phyloP scores from a whole-genome alignment of 768 basidiomycete species.

The Suillus sp. region DNA sequence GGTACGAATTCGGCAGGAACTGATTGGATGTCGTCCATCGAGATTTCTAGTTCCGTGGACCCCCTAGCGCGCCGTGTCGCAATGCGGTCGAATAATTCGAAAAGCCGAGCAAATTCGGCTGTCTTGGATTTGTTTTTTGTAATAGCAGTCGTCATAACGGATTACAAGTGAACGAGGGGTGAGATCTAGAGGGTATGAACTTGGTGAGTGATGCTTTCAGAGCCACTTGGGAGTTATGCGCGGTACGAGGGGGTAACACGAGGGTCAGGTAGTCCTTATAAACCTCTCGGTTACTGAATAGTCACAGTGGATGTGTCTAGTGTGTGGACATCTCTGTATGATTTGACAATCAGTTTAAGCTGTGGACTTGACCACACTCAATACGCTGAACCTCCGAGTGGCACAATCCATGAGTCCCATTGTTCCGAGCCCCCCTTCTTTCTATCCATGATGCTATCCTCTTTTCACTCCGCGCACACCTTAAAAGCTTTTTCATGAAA shows the following conservation, averaged over 20 bases:
- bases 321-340: neutral
- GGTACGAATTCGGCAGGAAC: slow-evolving; percentile 33
- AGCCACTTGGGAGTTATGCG: slow-evolving; percentile 3
- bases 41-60: slow-evolving; percentile 22
- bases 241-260: slow-evolving; percentile 6
- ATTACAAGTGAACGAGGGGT: slow-evolving; percentile 10
- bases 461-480: neutral
- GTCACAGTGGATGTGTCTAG: neutral
- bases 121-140: slow-evolving; percentile 40
- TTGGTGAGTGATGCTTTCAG: neutral
- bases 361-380: slow-evolving; percentile 2
- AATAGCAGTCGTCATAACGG: slow-evolving; percentile 22
- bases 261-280: slow-evolving; percentile 21
- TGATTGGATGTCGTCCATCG: slow-evolving; percentile 33
- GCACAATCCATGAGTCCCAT: slow-evolving; percentile 12
- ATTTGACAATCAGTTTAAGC: neutral
- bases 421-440: neutral
- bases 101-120: slow-evolving; percentile 55
- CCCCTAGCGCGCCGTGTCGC: slow-evolving; percentile 44
- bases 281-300: neutral
- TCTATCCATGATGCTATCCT: neutral
- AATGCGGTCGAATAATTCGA: slow-evolving; percentile 55
- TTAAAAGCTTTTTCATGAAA: neutral
- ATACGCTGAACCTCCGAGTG: slow-evolving; percentile 23
- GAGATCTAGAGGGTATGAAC: neutral